Evolutionary conservation across 106 monocot genomes (phyloP).

Genomic region (Dendrobium huoshanense): DNA sequence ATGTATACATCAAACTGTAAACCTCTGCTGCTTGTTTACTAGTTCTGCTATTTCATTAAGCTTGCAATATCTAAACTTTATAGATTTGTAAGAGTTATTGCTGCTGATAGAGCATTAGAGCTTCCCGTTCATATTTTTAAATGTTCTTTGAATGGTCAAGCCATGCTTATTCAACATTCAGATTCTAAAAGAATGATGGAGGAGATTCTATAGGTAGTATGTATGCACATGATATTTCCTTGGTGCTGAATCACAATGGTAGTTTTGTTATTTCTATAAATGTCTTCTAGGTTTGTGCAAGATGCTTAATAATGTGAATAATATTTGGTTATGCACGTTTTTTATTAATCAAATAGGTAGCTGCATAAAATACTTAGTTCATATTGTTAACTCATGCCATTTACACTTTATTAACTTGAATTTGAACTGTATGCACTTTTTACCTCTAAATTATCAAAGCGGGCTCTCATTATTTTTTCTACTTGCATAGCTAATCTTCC

Average conservation of each 20-base stretch:
- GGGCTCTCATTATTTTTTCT: neutral
- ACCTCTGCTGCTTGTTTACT: neutral
- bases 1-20: neutral
- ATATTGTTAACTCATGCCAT: neutral
- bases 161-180: neutral
- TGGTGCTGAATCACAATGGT: neutral
- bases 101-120: neutral
- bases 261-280: neutral
- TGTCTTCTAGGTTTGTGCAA: neutral
- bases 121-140: neutral
- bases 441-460: neutral
- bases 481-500: neutral
- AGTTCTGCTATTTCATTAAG: neutral
- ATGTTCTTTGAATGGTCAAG: neutral
- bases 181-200: neutral
- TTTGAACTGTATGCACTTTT: neutral
- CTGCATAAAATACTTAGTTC: neutral
- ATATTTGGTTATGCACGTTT: neutral
- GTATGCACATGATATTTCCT: neutral
- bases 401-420: neutral
- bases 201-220: neutral
- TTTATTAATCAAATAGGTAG: neutral
- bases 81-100: neutral
- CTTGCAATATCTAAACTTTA: neutral
- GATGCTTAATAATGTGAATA: neutral